Evolutionary conservation across 2,329 filamentous ascomycete genomes (phyloP), one percentile per base, ranked within the genome.

Genomic region (Colletotrichum agaves): DNA sequence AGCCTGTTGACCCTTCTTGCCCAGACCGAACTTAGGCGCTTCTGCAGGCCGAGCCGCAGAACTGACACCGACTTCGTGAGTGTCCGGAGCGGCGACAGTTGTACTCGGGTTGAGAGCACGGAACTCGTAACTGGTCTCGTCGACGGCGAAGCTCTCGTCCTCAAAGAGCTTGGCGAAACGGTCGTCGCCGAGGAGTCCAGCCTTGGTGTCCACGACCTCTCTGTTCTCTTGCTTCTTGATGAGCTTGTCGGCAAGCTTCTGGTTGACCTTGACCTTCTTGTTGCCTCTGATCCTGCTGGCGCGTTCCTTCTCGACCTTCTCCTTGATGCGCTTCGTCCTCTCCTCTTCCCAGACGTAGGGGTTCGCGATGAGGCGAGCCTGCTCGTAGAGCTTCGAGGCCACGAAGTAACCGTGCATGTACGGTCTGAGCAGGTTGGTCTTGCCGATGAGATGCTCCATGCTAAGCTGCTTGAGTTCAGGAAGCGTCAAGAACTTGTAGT

Each of bases 371-470:
- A 99, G 83, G 62, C 93, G 87, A 17, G 96, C 96, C 78, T 99
- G 94, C 76, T 99, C 97, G 78, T 99, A 98, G 27, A 99, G 82
- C 75, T 94, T 93, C 74, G 97, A 95, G 39, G 93, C 93, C 55
- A 99, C 94, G 81, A 99, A 99, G 85, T 96, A 98, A 73, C 96
- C 97, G 78, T 99, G 96, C 97, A 99, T 99, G 77, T 99, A 99
- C 47, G 96, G 96, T 49, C 95, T 88, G 44, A 99, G 83, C 19
- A 98, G 83, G 75, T 93, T 96, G 31, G 94, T 97, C 73, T 93
- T 94, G 71, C 95, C 95, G 64, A 99, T 87, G 53, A 99, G 85
- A 77, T 98, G 95, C 60, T 93, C 91, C 75, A 99, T 80, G 77
- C 93, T 97, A 72, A 99, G 87, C 39, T 91, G 88, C 73, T 92